These are phyloP conservation scores for Malassezia brasiliensis DNA, from an alignment of 1,284 basidiomycete species.

Conservation along the genomic window DNA sequence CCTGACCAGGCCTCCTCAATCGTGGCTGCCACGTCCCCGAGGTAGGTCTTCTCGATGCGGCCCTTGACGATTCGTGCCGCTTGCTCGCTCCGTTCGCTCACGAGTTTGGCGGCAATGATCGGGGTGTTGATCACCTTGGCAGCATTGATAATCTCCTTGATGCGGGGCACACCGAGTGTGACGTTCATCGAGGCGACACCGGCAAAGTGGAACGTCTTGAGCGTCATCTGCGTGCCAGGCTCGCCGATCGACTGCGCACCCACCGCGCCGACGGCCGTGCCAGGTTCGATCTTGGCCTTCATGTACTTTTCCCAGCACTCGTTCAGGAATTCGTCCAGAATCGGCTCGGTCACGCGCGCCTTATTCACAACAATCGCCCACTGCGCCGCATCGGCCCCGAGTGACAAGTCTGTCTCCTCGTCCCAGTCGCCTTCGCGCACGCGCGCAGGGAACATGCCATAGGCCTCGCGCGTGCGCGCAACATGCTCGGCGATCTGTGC, in stretches of 20 bases:
- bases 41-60: slow-evolving; percentile 82
- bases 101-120: slow-evolving; percentile 91
- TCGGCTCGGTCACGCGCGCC: slow-evolving; percentile 74
- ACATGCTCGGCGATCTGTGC: slow-evolving; percentile 63
- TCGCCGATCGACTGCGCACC: slow-evolving; percentile 99
- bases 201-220: slow-evolving; percentile 99
- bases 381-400: slow-evolving; percentile 60
- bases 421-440: slow-evolving; percentile 69
- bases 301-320: slow-evolving; percentile 66
- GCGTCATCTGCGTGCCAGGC: slow-evolving; percentile 97
- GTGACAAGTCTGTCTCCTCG: slow-evolving; percentile 63
- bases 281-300: slow-evolving; percentile 45
- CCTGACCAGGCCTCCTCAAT: slow-evolving; percentile 94
- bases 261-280: slow-evolving; percentile 81
- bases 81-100: slow-evolving; percentile 60
- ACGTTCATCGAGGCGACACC: slow-evolving; percentile 99
- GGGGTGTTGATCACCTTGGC: slow-evolving; percentile 94
- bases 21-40: slow-evolving; percentile 84
- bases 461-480: slow-evolving; percentile 61
- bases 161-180: slow-evolving; percentile 95
- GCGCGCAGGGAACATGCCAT: slow-evolving; percentile 75
- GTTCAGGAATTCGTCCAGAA: slow-evolving; percentile 69
- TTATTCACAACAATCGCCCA: slow-evolving; percentile 70
- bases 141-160: slow-evolving; percentile 99
- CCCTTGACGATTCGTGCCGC: slow-evolving; percentile 97